Evolutionary conservation across 306 rosid genomes (phyloP).

Genomic region (Rosa lucieae): DNA sequence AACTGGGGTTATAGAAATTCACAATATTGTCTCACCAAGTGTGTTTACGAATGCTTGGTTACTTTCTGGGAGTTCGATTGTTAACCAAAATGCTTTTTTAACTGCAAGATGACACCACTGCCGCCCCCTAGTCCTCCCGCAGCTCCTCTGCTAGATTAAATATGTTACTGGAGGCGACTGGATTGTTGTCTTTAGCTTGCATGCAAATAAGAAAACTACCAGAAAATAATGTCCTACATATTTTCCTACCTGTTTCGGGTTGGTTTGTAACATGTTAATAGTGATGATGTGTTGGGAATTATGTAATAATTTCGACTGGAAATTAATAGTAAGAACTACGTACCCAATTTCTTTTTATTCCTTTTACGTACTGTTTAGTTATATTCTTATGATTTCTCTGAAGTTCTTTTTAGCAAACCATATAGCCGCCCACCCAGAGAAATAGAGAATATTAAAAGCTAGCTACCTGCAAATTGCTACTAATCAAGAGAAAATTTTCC

Average conservation of each 20-base stretch:
- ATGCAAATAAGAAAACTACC: not conserved
- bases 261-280: not conserved
- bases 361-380: no score
- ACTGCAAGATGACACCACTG: not conserved
- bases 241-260: not conserved
- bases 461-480: no score
- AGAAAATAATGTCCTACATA: not conserved
- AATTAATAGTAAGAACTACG: no score
- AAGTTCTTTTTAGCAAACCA: no score
- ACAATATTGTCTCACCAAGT: not conserved
- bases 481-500: no score
- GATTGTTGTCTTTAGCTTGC: not conserved
- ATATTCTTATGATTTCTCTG: no score
- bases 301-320: no score
- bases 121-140: not conserved
- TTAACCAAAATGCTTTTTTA: not conserved
- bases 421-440: no score
- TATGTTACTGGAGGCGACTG: no score
- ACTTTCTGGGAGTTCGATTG: not conserved
- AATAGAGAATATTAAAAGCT: no score
- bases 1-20: not conserved
- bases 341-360: no score
- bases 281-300: no score
- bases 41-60: not conserved
- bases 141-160: not conserved